Evolutionary conservation across 441 rosid species (phyloP).

Genomic region (Syzygium syzygioides): DNA sequence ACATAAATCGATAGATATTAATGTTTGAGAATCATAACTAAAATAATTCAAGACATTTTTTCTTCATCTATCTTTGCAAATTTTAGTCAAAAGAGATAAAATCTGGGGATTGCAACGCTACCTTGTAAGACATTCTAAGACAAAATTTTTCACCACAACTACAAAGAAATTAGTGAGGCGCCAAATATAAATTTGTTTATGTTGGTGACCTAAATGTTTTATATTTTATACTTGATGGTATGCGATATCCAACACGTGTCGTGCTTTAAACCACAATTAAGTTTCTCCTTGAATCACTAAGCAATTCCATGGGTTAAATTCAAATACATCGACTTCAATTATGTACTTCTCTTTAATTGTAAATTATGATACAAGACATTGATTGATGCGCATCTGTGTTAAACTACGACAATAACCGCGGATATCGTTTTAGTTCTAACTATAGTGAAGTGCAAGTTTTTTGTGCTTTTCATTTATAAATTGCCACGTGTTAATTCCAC

Average conservation of each 20-base stretch:
- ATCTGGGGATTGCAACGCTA: not conserved
- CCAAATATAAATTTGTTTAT: not conserved
- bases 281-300: not conserved
- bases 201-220: not conserved
- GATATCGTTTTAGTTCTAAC: not conserved
- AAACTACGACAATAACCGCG: not conserved
- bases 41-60: accelerated
- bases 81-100: not conserved
- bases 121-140: not conserved
- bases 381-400: not conserved
- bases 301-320: not conserved
- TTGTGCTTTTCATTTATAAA: not conserved
- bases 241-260: not conserved
- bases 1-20: not conserved
- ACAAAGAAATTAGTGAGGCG: not conserved
- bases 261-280: not conserved
- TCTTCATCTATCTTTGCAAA: not conserved
- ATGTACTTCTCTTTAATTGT: not conserved
- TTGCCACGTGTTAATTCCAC: not conserved
- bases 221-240: not conserved
- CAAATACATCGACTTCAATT: not conserved
- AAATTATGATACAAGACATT: not conserved
- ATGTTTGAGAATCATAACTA: not conserved
- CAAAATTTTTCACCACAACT: not conserved
- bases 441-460: not conserved